phyloP scores from a whole-genome alignment of 495 filamentous ascomycete genomes.

The Xylaria grammica region DNA sequence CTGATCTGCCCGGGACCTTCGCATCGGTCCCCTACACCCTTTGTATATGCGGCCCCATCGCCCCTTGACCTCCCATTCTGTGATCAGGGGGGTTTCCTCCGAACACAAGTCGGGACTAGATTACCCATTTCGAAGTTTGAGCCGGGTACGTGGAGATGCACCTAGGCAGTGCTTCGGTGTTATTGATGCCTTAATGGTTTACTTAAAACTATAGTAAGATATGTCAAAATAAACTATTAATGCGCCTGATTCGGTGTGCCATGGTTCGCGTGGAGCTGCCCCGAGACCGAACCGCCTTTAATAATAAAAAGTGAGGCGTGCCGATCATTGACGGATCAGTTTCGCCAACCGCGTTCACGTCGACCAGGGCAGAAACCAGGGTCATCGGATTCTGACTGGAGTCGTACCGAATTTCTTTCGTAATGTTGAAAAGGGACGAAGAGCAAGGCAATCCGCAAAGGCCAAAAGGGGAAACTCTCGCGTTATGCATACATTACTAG shows the following conservation, averaged over 20 bases:
- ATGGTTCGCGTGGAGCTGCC: constrained; percentile 12
- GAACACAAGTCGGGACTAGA: constrained; percentile 8
- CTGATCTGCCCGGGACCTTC: neutral
- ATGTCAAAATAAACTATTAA: constrained; percentile 14
- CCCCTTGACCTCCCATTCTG: constrained; percentile 4
- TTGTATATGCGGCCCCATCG: constrained; percentile 3
- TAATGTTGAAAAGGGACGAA: neutral
- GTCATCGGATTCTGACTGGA: neutral
- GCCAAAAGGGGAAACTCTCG: neutral
- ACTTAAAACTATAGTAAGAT: no score
- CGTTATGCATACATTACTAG: neutral
- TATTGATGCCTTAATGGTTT: no score
- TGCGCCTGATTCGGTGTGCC: neutral
- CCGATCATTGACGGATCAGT: constrained; percentile 5
- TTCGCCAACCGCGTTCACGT: neutral
- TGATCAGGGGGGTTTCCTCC: constrained; percentile 1
- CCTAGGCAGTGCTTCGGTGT: no score
- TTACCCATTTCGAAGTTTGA: neutral
- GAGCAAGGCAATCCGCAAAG: neutral
- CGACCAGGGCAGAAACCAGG: neutral
- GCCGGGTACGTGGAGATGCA: constrained; percentile 1
- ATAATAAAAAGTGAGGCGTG: neutral
- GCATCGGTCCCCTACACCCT: neutral
- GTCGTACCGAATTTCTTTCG: no score
- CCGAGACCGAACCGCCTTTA: constrained; percentile 10